Conservation (phyloP, 805 yeast species). For the Isabelozyma rhagii region DNA sequence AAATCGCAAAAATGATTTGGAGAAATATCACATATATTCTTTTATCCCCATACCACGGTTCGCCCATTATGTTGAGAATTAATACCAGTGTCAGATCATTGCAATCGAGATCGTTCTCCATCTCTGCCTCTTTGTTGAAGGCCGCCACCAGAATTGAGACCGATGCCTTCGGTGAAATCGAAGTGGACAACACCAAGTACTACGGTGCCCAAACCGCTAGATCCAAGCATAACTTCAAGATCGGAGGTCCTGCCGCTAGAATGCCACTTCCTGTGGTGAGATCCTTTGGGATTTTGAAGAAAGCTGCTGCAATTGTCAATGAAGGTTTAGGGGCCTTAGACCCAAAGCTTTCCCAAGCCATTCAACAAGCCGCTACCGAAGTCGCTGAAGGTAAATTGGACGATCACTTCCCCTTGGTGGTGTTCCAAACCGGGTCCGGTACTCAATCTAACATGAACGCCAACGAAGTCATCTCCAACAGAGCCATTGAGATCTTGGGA, state of each 20-base stretch:
- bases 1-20: neutral
- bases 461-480: slow-evolving; percentile 96
- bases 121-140: slow-evolving; percentile 19
- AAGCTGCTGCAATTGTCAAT: slow-evolving; percentile 92
- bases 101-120: slow-evolving; percentile 25
- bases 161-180: slow-evolving; percentile 96
- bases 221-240: slow-evolving; percentile 89
- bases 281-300: slow-evolving; percentile 92
- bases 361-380: slow-evolving; percentile 92
- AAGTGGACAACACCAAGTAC: slow-evolving; percentile 81
- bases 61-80: neutral
- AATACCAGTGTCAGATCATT: neutral
- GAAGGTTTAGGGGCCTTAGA: slow-evolving; percentile 75
- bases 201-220: slow-evolving; percentile 99
- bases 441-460: slow-evolving; percentile 99
- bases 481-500: slow-evolving; percentile 95
- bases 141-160: slow-evolving; percentile 64
- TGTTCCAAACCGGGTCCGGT: slow-evolving; percentile 98
- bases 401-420: slow-evolving; percentile 96
- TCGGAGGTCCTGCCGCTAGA: slow-evolving; percentile 87
- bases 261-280: slow-evolving; percentile 89
- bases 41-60: neutral
- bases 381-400: slow-evolving; percentile 87
- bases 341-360: slow-evolving; percentile 78
- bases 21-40: neutral